Evolutionary conservation across 2,329 filamentous ascomycete species (phyloP).

Genomic region (Diaporthe vaccinii): DNA sequence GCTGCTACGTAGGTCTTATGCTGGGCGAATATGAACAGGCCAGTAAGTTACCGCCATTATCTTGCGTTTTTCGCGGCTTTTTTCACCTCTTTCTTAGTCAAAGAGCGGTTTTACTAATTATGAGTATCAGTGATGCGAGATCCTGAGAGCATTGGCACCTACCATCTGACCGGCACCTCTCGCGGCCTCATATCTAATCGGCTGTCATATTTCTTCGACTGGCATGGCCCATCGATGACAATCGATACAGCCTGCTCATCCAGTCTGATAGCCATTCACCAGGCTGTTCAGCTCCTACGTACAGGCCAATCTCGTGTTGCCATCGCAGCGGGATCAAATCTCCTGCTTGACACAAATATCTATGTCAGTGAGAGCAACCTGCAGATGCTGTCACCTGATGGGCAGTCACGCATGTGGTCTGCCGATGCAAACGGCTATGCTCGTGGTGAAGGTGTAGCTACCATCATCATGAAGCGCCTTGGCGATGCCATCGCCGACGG

Average conservation of each 20-base stretch:
- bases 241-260: conserved; percentile 61
- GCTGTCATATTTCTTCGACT: conserved; percentile 56
- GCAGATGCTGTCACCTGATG: conserved; percentile 1
- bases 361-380: conserved; percentile 34
- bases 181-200: conserved; percentile 52
- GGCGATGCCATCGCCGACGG: not conserved
- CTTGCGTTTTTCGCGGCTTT: no score
- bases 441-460: not conserved
- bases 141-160: conserved; percentile 43
- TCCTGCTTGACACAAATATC: conserved; percentile 48
- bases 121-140: conserved; percentile 32
- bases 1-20: conserved; percentile 16
- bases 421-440: not conserved
- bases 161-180: conserved; percentile 50
- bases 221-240: conserved; percentile 55
- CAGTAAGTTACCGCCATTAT: not conserved
- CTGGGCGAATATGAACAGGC: conserved; percentile 1
- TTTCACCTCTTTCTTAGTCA: not conserved
- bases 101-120: not conserved
- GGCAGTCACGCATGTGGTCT: conserved; percentile 29
- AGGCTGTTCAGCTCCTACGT: conserved; percentile 52
- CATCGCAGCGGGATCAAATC: conserved; percentile 51
- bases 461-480: not conserved
- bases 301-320: conserved; percentile 49
- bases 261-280: conserved; percentile 55